Base-by-base conservation (phyloP, 2,329 filamentous ascomycete genomes). In the Sclerotinia sclerotiorum region DNA sequence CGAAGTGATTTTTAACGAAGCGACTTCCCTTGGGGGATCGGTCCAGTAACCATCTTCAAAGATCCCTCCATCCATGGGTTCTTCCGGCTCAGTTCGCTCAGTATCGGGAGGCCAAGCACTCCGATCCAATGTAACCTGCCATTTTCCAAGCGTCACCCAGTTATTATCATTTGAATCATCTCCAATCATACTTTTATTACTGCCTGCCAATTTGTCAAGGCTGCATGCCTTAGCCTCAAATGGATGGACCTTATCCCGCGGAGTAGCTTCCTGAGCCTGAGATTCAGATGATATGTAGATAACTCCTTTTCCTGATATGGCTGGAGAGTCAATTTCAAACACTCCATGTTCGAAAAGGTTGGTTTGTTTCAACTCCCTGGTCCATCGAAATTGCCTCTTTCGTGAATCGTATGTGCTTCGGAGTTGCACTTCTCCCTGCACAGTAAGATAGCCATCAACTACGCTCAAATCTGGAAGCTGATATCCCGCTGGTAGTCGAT, bases 191-290 rank as follows among this genome's bases (percentile, higher is more conserved):
- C 29, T 35, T 35, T 6, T 35, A 56, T 35, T 21, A n/a, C 19
- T 39, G 54, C 29, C 10, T 35, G 54, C 0, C 29, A 15, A 35
- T 32, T 35, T 5, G 13, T 56, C 54, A 56, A 56, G 32, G 19
- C 29, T 56, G 54, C 54, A 56, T 56, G 54, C 54, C 39, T 56
- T 56, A 21, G 54, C 54, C 19, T 56, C 29, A 35, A 56, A 56
- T 10, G 32, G 5, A 56, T 56, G 32, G 10, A 56, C 29, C 7
- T 56, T 11, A 39, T 56, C 54, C 35, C 21, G 27, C 13, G 17
- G 29, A n/a, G 29, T 17, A 32, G 19, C 32, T 35, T 39, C 54
- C 32, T 56, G 17, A 21, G 29, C 17, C 32, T 56, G 29, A 35
- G 17, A 29, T 56, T 39, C 29, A 17, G 54, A 35, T 35, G 54